Evolutionary conservation across 805 yeast genomes (phyloP).

Genomic region (Starmerella vitae): DNA sequence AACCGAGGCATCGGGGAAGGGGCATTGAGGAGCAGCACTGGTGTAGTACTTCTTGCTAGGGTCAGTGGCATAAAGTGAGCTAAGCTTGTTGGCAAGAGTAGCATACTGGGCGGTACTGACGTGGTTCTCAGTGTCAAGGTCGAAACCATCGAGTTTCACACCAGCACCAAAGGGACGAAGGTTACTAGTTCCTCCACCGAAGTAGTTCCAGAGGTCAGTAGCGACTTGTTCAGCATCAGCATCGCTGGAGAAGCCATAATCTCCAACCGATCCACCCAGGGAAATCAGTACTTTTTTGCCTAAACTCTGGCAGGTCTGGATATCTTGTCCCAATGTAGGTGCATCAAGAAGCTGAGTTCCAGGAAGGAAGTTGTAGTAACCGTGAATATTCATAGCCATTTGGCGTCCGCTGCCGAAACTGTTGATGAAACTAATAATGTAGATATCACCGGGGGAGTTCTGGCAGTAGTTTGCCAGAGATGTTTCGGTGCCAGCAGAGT

Average conservation of each 20-base stretch:
- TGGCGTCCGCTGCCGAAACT: conserved; percentile 37
- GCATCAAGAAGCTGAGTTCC: conserved; percentile 36
- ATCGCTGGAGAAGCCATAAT: conserved; percentile 40
- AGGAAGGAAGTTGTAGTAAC: conserved; percentile 26
- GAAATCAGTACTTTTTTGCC: conserved; percentile 72
- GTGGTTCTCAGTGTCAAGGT: conserved; percentile 55
- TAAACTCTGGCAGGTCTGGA: conserved; percentile 56
- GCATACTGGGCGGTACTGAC: conserved; percentile 47
- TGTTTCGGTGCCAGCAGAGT: conserved; percentile 48
- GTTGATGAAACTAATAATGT: conserved; percentile 53
- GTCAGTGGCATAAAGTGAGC: conserved; percentile 31
- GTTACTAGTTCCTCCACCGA: conserved; percentile 36
- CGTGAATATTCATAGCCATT: conserved; percentile 43
- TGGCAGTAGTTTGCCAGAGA: conserved; percentile 48
- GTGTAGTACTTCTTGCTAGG: conserved; percentile 53
- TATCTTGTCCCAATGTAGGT: conserved; percentile 43
- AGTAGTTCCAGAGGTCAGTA: conserved; percentile 38
- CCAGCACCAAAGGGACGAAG: conserved; percentile 50
- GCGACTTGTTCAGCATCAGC: conserved; percentile 48
- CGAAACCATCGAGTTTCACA: conserved; percentile 72
- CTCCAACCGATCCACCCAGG: conserved; percentile 57
- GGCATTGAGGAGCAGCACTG: conserved; percentile 89
- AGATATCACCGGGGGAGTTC: conserved; percentile 48
- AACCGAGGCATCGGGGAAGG: conserved; percentile 61
- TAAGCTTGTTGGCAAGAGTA: conserved; percentile 41